A percentile compares a stretch with the other conserved stretches of the same genome.
These are phyloP conservation scores for Kokia cookei DNA, from an alignment of 441 rosid species.

Conservation along the genomic window DNA sequence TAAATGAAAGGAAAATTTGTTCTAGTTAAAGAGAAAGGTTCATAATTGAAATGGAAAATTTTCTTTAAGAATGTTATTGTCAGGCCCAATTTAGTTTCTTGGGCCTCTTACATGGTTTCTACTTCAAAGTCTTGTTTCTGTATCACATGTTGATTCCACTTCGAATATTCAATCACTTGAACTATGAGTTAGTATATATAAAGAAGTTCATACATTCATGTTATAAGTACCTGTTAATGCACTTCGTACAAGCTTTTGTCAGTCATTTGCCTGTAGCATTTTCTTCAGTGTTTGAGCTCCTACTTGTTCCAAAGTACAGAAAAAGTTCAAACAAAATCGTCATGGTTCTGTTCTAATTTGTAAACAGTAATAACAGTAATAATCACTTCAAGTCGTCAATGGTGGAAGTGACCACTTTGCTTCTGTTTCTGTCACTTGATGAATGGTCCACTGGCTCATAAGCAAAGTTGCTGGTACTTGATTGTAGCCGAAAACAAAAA, in stretches of 20 bases:
- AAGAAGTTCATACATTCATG: too few relatives aligned
- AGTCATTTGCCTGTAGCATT: neutral
- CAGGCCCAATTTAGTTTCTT: neutral
- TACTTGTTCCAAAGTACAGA: neutral
- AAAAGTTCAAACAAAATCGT: neutral
- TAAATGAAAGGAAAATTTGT: neutral
- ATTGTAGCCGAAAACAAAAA: neutral
- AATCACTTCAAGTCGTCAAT: neutral
- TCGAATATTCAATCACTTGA: too few relatives aligned
- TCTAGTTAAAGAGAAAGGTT: neutral
- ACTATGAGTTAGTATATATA: too few relatives aligned
- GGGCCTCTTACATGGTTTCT: neutral
- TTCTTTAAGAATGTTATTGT: neutral
- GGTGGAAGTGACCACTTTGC: neutral
- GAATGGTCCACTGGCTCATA: neutral
- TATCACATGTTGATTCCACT: neutral
- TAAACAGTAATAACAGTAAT: neutral
- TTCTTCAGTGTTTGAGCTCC: neutral
- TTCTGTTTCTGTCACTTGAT: neutral
- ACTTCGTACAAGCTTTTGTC: neutral
- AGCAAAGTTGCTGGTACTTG: neutral
- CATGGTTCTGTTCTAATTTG: neutral
- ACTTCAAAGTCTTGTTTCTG: neutral
- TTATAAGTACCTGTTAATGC: too few relatives aligned
- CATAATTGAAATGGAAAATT: neutral